Percentiles rank a stretch among this genome's conserved stretches.
Evolutionary conservation across 2,329 filamentous ascomycete genomes (phyloP).

Genomic region (Colletotrichum ledebouriae): DNA sequence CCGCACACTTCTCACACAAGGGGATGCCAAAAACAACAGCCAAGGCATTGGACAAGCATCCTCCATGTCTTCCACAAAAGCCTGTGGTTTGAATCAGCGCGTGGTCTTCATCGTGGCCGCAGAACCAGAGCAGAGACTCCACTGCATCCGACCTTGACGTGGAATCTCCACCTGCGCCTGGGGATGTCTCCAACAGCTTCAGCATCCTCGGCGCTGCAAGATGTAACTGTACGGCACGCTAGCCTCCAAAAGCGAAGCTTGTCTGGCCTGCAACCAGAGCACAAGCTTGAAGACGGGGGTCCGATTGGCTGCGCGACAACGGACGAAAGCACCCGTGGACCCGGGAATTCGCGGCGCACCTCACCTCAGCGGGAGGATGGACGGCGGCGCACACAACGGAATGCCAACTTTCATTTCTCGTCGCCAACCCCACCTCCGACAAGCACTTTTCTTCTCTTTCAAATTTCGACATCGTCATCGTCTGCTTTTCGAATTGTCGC

Average conservation of each 20-base stretch:
- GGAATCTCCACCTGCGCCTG: neutral
- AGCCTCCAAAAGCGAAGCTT: slow-evolving; percentile 23
- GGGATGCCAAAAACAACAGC: neutral
- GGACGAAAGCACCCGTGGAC: slow-evolving; percentile 26
- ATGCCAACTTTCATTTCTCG: slow-evolving; percentile 27
- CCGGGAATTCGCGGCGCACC: slow-evolving; percentile 37
- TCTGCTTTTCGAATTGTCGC: neutral
- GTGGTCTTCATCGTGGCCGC: slow-evolving; percentile 11
- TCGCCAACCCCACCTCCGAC: slow-evolving; percentile 20
- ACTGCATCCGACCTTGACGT: slow-evolving; percentile 7
- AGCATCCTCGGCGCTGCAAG: slow-evolving; percentile 6
- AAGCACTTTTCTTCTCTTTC: neutral
- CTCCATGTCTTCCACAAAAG: neutral
- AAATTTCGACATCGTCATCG: neutral
- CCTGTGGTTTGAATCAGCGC: neutral
- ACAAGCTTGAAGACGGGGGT: slow-evolving; percentile 31
- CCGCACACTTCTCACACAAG: neutral
- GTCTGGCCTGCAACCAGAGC: slow-evolving; percentile 40
- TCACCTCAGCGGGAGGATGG: neutral
- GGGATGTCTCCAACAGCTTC: slow-evolving; percentile 6
- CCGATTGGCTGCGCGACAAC: slow-evolving; percentile 34
- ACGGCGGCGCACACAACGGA: slow-evolving; percentile 33
- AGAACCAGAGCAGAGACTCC: slow-evolving; percentile 7
- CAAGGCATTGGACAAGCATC: slow-evolving; percentile 3
- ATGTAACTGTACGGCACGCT: slow-evolving; percentile 21